Base-by-base conservation (phyloP, 371 early-diverging fungal species). In the Rhizomucor pusillus region DNA sequence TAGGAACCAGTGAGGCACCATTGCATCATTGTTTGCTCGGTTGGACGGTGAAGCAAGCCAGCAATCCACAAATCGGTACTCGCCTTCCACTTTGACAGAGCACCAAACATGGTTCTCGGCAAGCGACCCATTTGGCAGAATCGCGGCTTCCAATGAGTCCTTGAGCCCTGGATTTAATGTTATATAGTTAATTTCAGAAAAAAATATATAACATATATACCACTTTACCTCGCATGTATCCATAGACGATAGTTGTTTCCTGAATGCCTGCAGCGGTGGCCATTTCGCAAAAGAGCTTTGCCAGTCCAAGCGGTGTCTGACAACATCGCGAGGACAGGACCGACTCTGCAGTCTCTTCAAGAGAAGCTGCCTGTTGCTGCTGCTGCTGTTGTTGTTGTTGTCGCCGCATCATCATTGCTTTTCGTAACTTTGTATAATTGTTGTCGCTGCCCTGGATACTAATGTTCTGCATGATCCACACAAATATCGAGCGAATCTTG, bases 81-180 rank as follows among this genome's bases (percentile, higher is more conserved):
- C 77, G 1, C 82, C 85, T 35, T 80, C 81, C 13, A 85, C 71
- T 54, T 80, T 77, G 7, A 85, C 81, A 66, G 78, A 67, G 55
- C 78, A 79, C 85, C 85, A 85, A 18, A 79, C 85, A 64, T 85
- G 85, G 41, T 82, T 84, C 0, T 70, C 57, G 1, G 63, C 58
- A 7, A 73, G 57, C 6, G 62, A 41, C 20, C 73, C 63, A 25
- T 74, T 62, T 7, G 52, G 7, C 13, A 43, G 46, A 24, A 56
- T 49, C 1, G 51, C 43, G n/a, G 47, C 54, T 4, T 67, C 54
- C 0, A 52, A 47, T 9, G 71, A 62, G 57, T 77, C 78, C 43
- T 67, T 65, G 18, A 69, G 67, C 16, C 48, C 68, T 67, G 55
- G 12, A 34, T 29, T 20, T 4, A 19, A 41, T 19, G 41, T n/a